Base-by-base conservation (phyloP, 75 land plant genomes). In the Larix kaempferi region DNA sequence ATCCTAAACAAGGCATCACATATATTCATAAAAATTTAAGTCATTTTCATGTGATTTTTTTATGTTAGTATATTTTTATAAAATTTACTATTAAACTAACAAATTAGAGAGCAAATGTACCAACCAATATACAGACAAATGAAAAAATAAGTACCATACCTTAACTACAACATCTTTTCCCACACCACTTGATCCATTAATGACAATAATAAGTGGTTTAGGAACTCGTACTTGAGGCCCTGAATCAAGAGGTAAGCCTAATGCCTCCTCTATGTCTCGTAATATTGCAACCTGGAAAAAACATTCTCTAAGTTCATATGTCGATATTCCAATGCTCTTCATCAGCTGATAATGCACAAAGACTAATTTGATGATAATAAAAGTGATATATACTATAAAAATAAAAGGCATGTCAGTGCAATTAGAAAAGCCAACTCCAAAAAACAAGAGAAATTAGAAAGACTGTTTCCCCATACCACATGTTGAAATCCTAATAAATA, bases 161-260 rank as follows among this genome's bases (percentile, higher is more conserved):
- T 91, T 95, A 73, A 97, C 93, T 64, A 97, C 96, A 13, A 95
- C 95, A 84, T 97, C 98, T 71, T 97, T 97, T 59, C 99, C 99
- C 57, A 93, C 98, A 16, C 99, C 99, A 67, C 99, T 97, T 0
- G 99, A 98, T 16, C 99, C 98, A 76, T 95, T 97, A 23, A 97
- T 91, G 2, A 97, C 98, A 35, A 97, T 78, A 27, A 97, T 85
- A 60, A 97, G 66, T 56, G 99, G 98, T 26, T 84, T 83, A 23
- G 89, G 82, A 13, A 84, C 33, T 5, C 95, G 90, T 2, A 59
- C 78, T 60, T 87, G 78, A 7, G 98, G 85, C 49, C 86, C 82
- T 11, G 84, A 75, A 74, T 83, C 81, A 73, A 96, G 88, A 39
- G 87, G 62, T 22, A 87, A 81, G 29, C 90, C 90, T 71, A 94